Conservation (phyloP, 441 rosid genomes). For the Biscutella laevigata region DNA sequence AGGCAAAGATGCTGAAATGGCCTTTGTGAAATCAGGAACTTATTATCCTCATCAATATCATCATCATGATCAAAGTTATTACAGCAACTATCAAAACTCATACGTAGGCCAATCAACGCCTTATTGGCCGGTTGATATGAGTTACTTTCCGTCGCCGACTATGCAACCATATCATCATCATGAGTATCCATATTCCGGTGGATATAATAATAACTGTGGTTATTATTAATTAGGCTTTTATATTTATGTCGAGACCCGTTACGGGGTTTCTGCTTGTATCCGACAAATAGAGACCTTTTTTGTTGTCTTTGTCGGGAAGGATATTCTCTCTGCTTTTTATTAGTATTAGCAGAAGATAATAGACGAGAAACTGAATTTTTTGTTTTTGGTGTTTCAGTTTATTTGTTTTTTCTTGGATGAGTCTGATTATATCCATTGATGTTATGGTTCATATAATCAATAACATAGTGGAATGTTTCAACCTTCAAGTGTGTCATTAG, state of each 20-base stretch:
- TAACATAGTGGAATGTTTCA: neutral
- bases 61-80: neutral
- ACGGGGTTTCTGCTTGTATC: constrained; percentile 18
- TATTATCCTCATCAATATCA: neutral
- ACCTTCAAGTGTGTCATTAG: no score
- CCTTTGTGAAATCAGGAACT: constrained; percentile 18
- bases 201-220: constrained; percentile 7
- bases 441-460: neutral
- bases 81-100: constrained; percentile 2
- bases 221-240: neutral
- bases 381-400: neutral
- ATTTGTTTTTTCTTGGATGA: neutral
- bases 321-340: constrained; percentile 16
- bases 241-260: constrained; percentile 4
- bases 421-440: neutral
- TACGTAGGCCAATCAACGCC: constrained; percentile 10
- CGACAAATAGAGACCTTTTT: neutral
- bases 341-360: constrained; percentile 18
- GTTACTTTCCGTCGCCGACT: neutral
- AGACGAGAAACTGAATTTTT: neutral
- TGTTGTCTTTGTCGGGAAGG: neutral
- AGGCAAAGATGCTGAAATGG: constrained; percentile 23
- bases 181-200: constrained; percentile 16
- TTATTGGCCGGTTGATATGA: constrained; percentile 9
- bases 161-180: constrained; percentile 21